phyloP scores from a whole-genome alignment of 2,329 filamentous ascomycete species.

The Geoglossum cookeanum region DNA sequence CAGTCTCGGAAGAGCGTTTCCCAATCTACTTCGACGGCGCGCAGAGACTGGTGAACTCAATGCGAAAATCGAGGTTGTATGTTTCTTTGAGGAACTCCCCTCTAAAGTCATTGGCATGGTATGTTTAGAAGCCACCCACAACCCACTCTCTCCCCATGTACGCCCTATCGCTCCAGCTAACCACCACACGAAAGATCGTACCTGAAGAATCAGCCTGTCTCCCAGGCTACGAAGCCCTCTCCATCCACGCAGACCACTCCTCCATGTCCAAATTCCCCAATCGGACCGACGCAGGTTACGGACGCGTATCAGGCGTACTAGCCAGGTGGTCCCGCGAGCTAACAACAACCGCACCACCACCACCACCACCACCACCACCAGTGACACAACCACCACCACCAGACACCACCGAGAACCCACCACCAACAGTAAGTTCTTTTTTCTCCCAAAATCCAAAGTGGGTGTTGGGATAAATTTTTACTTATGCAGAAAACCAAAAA shows the following conservation, averaged over 20 bases:
- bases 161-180: too few relatives aligned
- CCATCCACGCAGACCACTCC: neutral
- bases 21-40: neutral
- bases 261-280: neutral
- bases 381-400: too few relatives aligned
- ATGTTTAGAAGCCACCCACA: neutral
- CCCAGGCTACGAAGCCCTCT: neutral
- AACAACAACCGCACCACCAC: too few relatives aligned
- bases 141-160: neutral
- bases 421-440: too few relatives aligned
- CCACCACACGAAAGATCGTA: neutral
- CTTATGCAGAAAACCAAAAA: too few relatives aligned
- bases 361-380: too few relatives aligned
- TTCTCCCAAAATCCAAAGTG: too few relatives aligned
- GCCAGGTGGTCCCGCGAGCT: neutral
- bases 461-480: too few relatives aligned
- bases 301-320: neutral
- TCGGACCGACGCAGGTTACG: neutral
- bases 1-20: neutral
- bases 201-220: neutral
- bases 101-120: neutral
- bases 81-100: neutral
- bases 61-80: neutral
- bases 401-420: too few relatives aligned
- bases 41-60: neutral